A percentile compares a stretch with the other conserved stretches of the same genome.
These are phyloP conservation scores for Delonix regia DNA, from an alignment of 306 rosid genomes.

Conservation along the genomic window DNA sequence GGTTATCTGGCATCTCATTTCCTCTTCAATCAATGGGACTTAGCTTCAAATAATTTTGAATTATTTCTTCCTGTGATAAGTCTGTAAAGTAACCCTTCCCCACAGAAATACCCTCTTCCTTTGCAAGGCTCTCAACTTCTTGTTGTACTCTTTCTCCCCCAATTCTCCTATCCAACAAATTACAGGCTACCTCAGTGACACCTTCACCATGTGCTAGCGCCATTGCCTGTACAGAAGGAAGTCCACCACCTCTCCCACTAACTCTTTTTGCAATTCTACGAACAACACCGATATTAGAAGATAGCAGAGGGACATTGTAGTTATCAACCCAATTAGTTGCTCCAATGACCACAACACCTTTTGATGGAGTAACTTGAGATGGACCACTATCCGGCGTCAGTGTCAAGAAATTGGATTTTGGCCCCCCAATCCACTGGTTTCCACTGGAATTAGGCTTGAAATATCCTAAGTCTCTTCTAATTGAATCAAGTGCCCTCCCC, in stretches of 20 bases:
- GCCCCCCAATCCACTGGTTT: constrained; percentile 71
- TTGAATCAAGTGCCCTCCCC: constrained; percentile 65
- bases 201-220: constrained; percentile 47
- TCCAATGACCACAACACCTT: constrained; percentile 62
- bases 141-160: constrained; percentile 23
- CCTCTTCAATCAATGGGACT: constrained; percentile 28
- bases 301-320: constrained; percentile 71
- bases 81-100: constrained; percentile 86
- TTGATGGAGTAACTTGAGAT: constrained; percentile 47
- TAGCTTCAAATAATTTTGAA: constrained; percentile 52
- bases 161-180: constrained; percentile 51
- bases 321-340: constrained; percentile 61
- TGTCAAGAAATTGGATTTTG: constrained; percentile 46
- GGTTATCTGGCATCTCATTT: constrained; percentile 20
- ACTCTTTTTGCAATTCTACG: constrained; percentile 48
- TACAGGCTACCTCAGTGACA: constrained; percentile 30
- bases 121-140: constrained; percentile 61
- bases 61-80: constrained; percentile 65
- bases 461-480: constrained; percentile 80
- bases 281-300: constrained; percentile 54
- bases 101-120: constrained; percentile 64
- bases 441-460: constrained; percentile 76
- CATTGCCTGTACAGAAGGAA: constrained; percentile 87
- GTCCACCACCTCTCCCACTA: constrained; percentile 38
- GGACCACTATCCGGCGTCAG: constrained; percentile 81